Evolutionary conservation across 2,329 filamentous ascomycete genomes (phyloP), one percentile per base, ranked within the genome.

Genomic region (Penicillium nordicum): DNA sequence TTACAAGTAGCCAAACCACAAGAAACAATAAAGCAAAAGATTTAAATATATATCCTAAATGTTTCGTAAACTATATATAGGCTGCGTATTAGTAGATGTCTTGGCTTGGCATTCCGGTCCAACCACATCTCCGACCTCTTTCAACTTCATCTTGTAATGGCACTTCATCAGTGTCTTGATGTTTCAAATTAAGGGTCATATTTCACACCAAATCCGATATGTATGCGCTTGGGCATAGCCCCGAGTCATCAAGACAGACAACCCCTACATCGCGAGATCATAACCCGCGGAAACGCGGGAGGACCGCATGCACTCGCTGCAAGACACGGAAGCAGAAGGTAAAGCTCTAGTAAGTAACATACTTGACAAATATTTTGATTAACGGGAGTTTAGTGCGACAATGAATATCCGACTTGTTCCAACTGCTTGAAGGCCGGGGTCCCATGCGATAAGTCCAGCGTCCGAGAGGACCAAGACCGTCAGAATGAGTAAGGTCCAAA

Each of bases 271-370:
- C 66, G 6, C 63, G 61, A 57, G 69, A 73, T 43, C 59, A 71
- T 50, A 78, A 78, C 57, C 74, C 74, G n/a, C 72, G 76, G 23
- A 79, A 79, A 62, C 72, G 77, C 50, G 75, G 73, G 18, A 69
- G 77, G 34, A 79, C 76, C 1, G 76, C 76, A 9, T 79, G 76
- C 53, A 76, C 76, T 40, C 72, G 76, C 57, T 79, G 76, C 67
- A 79, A 79, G 62, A 74, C 67, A 21, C 69, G 76, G 50, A 79
- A 79, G 58, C 77, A 79, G 60, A 78, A 73, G 66, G 76, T 77
- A 36, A 36, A 61, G 67, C 55, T 30, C 8, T 6, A 25, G 3
- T 8, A 21, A 3, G 9, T 16, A 7, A 4, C 2, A 36, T 12
- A 21, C n/a, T 7, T 10, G 18, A 8, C 7, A 38, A 16, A 18